A percentile compares a stretch with the other conserved stretches of the same genome.
These are phyloP conservation scores for Boletus sensibilis DNA, from an alignment of 768 basidiomycete species.

Conservation along the genomic window DNA sequence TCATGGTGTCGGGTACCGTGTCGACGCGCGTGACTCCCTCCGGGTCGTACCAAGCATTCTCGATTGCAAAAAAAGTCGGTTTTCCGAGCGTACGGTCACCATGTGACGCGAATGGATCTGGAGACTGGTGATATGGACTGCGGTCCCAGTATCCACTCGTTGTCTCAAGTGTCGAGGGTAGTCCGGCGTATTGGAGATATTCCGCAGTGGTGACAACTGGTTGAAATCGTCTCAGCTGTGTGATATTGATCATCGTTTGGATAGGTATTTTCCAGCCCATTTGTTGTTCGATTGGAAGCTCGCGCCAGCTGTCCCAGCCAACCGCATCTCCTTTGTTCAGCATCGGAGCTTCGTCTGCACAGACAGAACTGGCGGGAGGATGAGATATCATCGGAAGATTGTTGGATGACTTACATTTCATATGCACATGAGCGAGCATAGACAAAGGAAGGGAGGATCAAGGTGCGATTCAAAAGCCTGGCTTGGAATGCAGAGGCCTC, in stretches of 20 bases:
- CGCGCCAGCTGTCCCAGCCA: constrained; percentile 39
- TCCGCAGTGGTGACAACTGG: constrained; percentile 38
- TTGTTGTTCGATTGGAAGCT: constrained; percentile 34
- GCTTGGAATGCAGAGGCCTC: constrained; percentile 42
- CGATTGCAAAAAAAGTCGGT: constrained; percentile 34
- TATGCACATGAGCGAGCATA: constrained; percentile 46
- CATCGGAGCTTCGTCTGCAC: constrained; percentile 41
- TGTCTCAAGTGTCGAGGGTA: constrained; percentile 32
- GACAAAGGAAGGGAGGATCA: constrained; percentile 42
- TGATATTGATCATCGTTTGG: constrained; percentile 40
- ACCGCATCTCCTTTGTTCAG: constrained; percentile 42
- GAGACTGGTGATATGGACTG: constrained; percentile 23
- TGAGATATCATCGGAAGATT: background rate
- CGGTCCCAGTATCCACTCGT: constrained; percentile 40
- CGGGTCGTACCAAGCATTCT: constrained; percentile 42
- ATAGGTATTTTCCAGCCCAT: constrained; percentile 35
- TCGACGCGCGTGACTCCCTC: constrained; percentile 37
- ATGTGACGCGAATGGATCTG: constrained; percentile 17
- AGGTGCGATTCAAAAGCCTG: constrained; percentile 38
- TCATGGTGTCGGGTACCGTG: constrained; percentile 27
- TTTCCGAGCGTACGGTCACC: constrained; percentile 12
- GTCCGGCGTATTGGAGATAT: constrained; percentile 39
- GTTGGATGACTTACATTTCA: constrained; percentile 29
- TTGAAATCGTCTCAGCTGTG: constrained; percentile 36
- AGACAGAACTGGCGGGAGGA: constrained; percentile 25